phyloP scores from a whole-genome alignment of 2,329 filamentous ascomycete genomes.

The Penicillium sp. region DNA sequence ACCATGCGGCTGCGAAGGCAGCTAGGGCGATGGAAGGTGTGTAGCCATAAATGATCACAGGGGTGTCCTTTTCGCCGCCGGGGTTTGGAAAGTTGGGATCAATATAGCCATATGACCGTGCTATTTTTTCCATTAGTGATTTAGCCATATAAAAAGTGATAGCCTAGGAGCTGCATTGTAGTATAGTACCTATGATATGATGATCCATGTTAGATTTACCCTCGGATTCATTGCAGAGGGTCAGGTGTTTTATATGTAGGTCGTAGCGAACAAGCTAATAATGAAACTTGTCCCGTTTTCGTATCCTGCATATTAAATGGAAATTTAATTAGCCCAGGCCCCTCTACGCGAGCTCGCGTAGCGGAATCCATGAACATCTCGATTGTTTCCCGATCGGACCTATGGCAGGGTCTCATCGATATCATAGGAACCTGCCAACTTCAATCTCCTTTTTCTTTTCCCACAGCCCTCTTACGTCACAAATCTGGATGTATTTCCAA shows the following conservation, averaged over 20 bases:
- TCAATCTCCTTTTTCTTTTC: background rate
- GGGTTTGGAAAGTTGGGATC: conserved; percentile 1
- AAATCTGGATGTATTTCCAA: background rate
- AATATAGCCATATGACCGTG: background rate
- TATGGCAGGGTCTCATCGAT: background rate
- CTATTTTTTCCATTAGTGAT: background rate
- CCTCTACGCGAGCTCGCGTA: background rate
- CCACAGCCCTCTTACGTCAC: background rate
- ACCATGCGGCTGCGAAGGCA: conserved; percentile 15
- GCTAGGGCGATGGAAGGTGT: conserved; percentile 15
- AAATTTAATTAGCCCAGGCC: background rate
- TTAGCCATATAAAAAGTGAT: background rate
- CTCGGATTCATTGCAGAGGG: background rate
- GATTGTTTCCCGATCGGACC: background rate
- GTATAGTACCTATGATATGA: background rate
- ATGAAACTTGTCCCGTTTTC: background rate
- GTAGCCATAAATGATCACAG: conserved; percentile 10
- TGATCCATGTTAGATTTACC: background rate
- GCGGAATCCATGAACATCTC: background rate
- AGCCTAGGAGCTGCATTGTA: background rate
- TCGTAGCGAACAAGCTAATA: too few species aligned
- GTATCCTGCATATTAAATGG: background rate
- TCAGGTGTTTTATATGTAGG: background rate
- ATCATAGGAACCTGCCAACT: background rate
- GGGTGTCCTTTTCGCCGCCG: background rate